Percentiles rank a stretch among this genome's conserved stretches.
phyloP scores from a whole-genome alignment of 2,329 filamentous ascomycete species.

The Diplocarpon rosae region DNA sequence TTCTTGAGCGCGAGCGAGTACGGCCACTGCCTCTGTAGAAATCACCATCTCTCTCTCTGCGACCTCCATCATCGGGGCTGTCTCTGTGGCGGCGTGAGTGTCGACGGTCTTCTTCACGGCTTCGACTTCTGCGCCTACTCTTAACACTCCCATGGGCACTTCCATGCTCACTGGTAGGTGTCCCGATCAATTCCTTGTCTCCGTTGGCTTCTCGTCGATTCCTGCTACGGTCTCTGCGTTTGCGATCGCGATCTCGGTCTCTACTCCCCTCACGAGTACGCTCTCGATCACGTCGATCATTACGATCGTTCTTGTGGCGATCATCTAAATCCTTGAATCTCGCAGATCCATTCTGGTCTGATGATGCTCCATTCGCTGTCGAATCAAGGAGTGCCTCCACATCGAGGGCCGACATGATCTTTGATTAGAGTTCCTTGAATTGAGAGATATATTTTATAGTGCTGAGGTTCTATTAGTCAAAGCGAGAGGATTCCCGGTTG shows the following conservation, averaged over 20 bases:
- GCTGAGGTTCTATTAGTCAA: not conserved
- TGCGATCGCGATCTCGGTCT: conserved; percentile 45
- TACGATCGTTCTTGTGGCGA: conserved; percentile 43
- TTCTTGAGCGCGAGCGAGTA: conserved; percentile 60
- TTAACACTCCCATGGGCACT: conserved; percentile 59
- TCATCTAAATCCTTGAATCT: conserved; percentile 45
- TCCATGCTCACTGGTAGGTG: conserved; percentile 63
- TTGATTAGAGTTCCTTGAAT: not conserved
- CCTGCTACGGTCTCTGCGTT: conserved; percentile 47
- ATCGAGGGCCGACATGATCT: conserved; percentile 58
- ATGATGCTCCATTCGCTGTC: conserved; percentile 52
- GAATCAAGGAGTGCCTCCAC: conserved; percentile 88
- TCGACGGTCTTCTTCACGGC: conserved; percentile 64
- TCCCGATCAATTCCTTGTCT: conserved; percentile 48
- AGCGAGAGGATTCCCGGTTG: too few relatives aligned
- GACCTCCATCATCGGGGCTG: conserved; percentile 33
- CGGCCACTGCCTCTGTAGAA: conserved; percentile 58
- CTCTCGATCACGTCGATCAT: conserved; percentile 42
- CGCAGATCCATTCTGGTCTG: conserved; percentile 31
- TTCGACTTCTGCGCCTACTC: conserved; percentile 71
- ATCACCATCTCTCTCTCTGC: conserved; percentile 46
- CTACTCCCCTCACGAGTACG: conserved; percentile 43
- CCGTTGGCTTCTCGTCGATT: conserved; percentile 34
- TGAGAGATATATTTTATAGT: not conserved
- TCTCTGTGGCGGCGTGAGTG: conserved; percentile 62